Evolutionary conservation across 345 rosid species (phyloP), one percentile per base, ranked within the genome.

Genomic region (Balakata baccata): DNA sequence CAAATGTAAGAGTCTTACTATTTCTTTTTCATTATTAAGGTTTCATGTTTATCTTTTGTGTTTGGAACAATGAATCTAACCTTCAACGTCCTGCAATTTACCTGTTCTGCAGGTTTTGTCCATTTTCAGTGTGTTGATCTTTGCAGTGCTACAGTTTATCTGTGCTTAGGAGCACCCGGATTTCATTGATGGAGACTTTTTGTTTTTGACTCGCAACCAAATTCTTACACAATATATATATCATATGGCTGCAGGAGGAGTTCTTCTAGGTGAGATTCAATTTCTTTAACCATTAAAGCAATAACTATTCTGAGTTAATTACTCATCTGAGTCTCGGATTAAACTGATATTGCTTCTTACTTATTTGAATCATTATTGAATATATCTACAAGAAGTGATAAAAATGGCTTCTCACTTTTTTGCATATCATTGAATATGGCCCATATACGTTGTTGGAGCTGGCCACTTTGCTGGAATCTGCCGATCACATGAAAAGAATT

Each of bases 61-160:
- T 29, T 10, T 3, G 7, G 16, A 39, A 53, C 25, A 37, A 16
- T 34, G 41, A 54, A n/a, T 60, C 22, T 83, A 68, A 80, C 77
- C 2, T 57, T 14, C 4, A 37, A 20, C 54, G 13, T 53, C 0
- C 66, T 73, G 69, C 73, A 51, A 68, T 64, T 75, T 20, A 53
- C 57, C 69, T 23, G 47, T 78, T 56, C 74, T 81, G 83, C 92
- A 86, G 92, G 76, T 53, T 52, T 75, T 65, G 54, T 77, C 84
- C 18, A 41, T 75, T 62, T 78, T 81, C 80, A 62, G 80, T 54
- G 25, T 52, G 77, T 71, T 82, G 75, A 67, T 82, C 51, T 75
- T 66, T 29, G 84, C 63, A 23, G n/a, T 78, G 49, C 74, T 77
- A 11, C 54, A 60, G 74, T 68, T 80, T 11, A 73, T 81, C 53